Conservation (phyloP, 306 rosid species). For the Pterocarpus santalinus region DNA sequence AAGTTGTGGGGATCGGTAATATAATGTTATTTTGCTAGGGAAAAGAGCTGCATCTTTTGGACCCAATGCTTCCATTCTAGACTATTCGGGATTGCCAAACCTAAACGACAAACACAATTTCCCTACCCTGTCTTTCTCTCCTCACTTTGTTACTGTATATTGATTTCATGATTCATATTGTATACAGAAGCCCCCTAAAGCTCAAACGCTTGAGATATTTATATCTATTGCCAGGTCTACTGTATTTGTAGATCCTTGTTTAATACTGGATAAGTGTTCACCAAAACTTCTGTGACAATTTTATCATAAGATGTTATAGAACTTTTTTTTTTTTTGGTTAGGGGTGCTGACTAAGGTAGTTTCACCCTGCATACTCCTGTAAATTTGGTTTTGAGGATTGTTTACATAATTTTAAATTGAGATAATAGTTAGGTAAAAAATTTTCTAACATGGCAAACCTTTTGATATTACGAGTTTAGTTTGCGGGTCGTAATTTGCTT, state of each 20-base stretch:
- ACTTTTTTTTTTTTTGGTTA: not conserved
- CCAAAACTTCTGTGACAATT: not conserved
- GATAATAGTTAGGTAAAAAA: too few species aligned
- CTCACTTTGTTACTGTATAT: not conserved
- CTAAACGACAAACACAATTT: slow-evolving; percentile 25
- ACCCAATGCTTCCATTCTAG: slow-evolving; percentile 1
- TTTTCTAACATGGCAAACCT: too few species aligned
- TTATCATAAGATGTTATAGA: not conserved
- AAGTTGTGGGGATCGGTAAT: not conserved
- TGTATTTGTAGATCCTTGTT: too few species aligned
- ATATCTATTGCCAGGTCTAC: not conserved
- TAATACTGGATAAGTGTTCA: too few species aligned
- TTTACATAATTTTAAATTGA: too few species aligned
- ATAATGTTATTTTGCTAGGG: not conserved
- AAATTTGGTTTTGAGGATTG: too few species aligned
- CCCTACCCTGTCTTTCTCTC: not conserved
- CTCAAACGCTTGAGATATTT: not conserved
- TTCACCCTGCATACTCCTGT: too few species aligned
- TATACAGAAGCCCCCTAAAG: not conserved
- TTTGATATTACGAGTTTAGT: too few species aligned
- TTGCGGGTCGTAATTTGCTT: too few species aligned
- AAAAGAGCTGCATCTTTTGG: slow-evolving; percentile 33
- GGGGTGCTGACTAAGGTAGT: too few species aligned
- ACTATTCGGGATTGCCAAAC: slow-evolving; percentile 31
- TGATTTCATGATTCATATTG: too few species aligned